A percentile compares a stretch with the other conserved stretches of the same genome.
Conservation (phyloP, 2,329 filamentous ascomycete species). For the Endoconidiophora laricicola region DNA sequence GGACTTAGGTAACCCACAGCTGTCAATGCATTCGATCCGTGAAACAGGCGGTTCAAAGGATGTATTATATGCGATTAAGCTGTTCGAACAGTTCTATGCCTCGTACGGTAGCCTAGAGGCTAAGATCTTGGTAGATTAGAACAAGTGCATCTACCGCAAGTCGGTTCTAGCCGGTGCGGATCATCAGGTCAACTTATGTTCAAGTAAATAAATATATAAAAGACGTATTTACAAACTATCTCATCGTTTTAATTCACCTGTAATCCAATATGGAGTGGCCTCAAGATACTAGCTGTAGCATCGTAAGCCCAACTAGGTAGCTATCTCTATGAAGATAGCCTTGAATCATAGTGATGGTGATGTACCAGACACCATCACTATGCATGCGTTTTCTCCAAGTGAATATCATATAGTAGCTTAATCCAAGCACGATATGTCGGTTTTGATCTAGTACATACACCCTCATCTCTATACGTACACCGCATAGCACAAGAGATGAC, state of each 20-base stretch:
- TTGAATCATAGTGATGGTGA: too few relatives aligned
- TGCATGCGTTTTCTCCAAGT: too few relatives aligned
- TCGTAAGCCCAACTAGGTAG: too few relatives aligned
- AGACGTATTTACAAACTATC: background rate
- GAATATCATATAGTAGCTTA: too few relatives aligned
- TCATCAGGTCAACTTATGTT: background rate
- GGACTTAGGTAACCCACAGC: constrained; percentile 83
- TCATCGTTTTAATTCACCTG: background rate
- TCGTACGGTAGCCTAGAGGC: constrained; percentile 69
- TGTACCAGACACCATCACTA: too few relatives aligned
- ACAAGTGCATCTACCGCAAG: background rate
- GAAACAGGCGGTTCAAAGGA: constrained; percentile 83
- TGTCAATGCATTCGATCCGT: constrained; percentile 93
- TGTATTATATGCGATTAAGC: constrained; percentile 65
- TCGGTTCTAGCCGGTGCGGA: background rate
- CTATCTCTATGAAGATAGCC: too few relatives aligned
- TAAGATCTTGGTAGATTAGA: constrained; percentile 66
- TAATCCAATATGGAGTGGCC: too few relatives aligned
- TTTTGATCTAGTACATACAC: too few relatives aligned
- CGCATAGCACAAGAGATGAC: too few relatives aligned
- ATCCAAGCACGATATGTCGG: too few relatives aligned
- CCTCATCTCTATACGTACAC: too few relatives aligned
- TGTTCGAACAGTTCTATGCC: constrained; percentile 79
- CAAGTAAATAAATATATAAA: background rate
- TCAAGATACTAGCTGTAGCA: too few relatives aligned